A percentile compares a stretch with the other conserved stretches of the same genome.
phyloP scores from a whole-genome alignment of 257 asterid genomes.

The Jasminum sambac region DNA sequence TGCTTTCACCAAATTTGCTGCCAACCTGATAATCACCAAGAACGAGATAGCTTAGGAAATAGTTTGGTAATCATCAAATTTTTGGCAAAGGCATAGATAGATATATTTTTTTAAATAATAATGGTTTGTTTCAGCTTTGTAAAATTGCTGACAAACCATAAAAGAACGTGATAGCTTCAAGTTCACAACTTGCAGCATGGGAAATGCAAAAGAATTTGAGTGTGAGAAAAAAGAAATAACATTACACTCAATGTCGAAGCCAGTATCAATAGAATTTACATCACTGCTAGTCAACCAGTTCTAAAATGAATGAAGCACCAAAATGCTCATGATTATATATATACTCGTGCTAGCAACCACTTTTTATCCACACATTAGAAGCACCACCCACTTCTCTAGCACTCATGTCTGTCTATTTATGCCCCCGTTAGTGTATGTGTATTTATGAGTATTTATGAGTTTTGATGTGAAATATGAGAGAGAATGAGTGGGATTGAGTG shows the following conservation, averaged over 20 bases:
- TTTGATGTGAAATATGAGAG: too few species aligned
- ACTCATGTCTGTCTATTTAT: too few species aligned
- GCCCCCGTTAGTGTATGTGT: too few species aligned
- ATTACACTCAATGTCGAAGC: background rate
- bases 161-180: background rate
- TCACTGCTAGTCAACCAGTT: background rate
- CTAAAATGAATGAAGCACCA: background rate
- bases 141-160: background rate
- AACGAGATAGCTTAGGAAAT: slow-evolving; percentile 7
- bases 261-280: background rate
- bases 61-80: background rate
- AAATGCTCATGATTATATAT: too few species aligned
- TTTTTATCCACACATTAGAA: too few species aligned
- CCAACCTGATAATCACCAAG: slow-evolving; percentile 64
- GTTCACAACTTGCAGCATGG: background rate
- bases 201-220: background rate
- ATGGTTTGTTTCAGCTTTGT: background rate
- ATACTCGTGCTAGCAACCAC: too few species aligned
- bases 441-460: too few species aligned
- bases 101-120: too few species aligned
- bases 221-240: background rate
- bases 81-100: background rate
- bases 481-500: too few species aligned
- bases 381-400: too few species aligned
- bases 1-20: slow-evolving; percentile 98